A percentile compares a stretch with the other conserved stretches of the same genome.
Evolutionary conservation across 2,329 filamentous ascomycete genomes (phyloP).

Genomic region (Diaporthe sp.): DNA sequence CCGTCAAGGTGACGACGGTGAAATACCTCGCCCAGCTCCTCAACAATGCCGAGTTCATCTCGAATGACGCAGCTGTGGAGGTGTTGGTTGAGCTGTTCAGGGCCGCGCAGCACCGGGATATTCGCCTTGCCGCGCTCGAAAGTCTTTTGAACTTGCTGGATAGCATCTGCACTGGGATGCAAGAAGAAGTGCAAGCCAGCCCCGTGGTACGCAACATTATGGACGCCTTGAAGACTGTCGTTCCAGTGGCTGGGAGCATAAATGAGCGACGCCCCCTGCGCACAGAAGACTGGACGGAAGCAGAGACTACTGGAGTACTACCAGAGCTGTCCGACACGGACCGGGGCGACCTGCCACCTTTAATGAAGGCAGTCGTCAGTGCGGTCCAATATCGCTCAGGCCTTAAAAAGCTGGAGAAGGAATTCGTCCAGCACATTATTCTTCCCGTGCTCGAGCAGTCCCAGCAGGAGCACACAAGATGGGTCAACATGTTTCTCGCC

Average conservation of each 20-base stretch:
- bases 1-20: constrained; percentile 39
- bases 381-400: background rate
- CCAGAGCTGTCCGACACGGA: constrained; percentile 12
- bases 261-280: constrained; percentile 30
- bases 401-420: constrained; percentile 4
- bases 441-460: constrained; percentile 22
- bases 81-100: constrained; percentile 33
- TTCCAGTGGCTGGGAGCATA: constrained; percentile 35
- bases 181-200: background rate
- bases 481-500: constrained; percentile 33
- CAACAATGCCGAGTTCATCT: constrained; percentile 33
- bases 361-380: constrained; percentile 29
- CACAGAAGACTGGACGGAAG: constrained; percentile 24
- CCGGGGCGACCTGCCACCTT: background rate
- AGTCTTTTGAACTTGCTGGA: constrained; percentile 35
- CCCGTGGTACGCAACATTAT: constrained; percentile 14
- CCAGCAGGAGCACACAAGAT: constrained; percentile 26
- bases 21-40: constrained; percentile 39
- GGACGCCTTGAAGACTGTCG: constrained; percentile 15
- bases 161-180: background rate
- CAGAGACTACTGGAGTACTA: constrained; percentile 15
- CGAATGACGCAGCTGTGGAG: constrained; percentile 26
- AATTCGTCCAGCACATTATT: constrained; percentile 24
- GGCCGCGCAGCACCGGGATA: constrained; percentile 33
- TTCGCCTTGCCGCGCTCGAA: constrained; percentile 35